Base-by-base conservation (phyloP, 2,329 filamentous ascomycete genomes). In the Hymenoscyphus salicellus region DNA sequence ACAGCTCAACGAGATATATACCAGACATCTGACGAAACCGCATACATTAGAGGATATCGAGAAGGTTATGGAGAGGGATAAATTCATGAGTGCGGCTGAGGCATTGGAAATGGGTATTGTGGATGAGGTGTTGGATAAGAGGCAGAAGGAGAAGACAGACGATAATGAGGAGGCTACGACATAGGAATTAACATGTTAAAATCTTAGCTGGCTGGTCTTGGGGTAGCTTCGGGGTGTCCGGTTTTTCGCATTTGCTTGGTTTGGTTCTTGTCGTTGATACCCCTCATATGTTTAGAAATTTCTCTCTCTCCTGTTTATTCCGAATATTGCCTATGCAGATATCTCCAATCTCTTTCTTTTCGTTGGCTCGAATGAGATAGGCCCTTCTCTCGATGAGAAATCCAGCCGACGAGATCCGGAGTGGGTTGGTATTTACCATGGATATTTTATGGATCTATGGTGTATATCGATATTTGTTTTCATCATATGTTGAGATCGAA, bases 31-130 rank as follows among this genome's bases (percentile, higher is more conserved):
- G 74, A 97, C 93, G 72, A 89, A 86, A 77, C 91, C 92, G 77
- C 88, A 92, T 76, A 88, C 83, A 38, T 74, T 96, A 41, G 88
- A 93, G 58, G 90, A 96, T 74, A 90, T 99, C 74, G 94, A 95
- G 78, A 92, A 89, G 76, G 85, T 97, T 77, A 98, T 99, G 94
- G 95, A 99, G 81, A 83, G 95, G 64, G 95, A 99, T 77, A 95
- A 95, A 74, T 98, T 97, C 72, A 85, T 99, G 84, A 90, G 89
- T 63, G 93, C 93, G 0, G 81, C 92, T 56, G 93, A 99, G 80
- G 95, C 95, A 8, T 81, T 92, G 72, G 92, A 96, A 60, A 85
- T 96, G 78, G 95, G 95, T 0, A 91, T 99, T 71, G 88, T 99
- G 67, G 95, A 99, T 77, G 88, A 94, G 79, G 93, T 99, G 66